These are phyloP conservation scores for Scheffersomyces titani DNA, from an alignment of 1,139 yeast genomes.

Conservation along the genomic window DNA sequence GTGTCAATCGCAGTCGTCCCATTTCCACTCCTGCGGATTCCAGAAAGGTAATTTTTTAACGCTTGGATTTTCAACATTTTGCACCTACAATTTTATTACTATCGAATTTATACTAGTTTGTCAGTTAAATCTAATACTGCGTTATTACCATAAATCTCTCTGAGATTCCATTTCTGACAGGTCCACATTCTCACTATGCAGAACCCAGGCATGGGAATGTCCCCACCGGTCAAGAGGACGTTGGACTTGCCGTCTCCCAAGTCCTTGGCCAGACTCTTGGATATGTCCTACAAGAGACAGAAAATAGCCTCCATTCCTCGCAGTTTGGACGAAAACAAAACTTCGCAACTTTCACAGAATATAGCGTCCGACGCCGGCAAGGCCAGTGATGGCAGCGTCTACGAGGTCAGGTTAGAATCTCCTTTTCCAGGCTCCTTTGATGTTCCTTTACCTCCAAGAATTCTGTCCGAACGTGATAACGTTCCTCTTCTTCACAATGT, in stretches of 20 bases:
- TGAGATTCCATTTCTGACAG: not conserved
- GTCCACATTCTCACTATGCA: not conserved
- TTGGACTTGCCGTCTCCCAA: conserved; percentile 15
- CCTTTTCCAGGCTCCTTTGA: not conserved
- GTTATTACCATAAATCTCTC: not conserved
- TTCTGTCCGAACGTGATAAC: not conserved
- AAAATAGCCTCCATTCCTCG: conserved; percentile 8
- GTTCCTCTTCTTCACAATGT: conserved; percentile 28
- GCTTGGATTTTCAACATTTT: not conserved
- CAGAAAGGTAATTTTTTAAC: not conserved
- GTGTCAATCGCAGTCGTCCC: not conserved
- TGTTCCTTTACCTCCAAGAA: conserved; percentile 6
- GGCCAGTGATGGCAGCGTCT: not conserved
- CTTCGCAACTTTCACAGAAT: not conserved
- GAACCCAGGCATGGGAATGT: not conserved
- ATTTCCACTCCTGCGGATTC: not conserved
- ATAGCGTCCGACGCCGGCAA: not conserved
- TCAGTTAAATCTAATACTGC: not conserved
- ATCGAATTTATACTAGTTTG: not conserved
- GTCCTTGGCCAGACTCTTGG: conserved; percentile 12
- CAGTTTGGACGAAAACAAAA: conserved; percentile 5
- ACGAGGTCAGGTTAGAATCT: not conserved
- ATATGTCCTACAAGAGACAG: conserved; percentile 8
- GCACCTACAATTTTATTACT: not conserved
- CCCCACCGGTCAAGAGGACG: conserved; percentile 4